Percentiles rank a stretch among this genome's conserved stretches.
These are phyloP conservation scores for Mycena olivaceomarginata DNA, from an alignment of 768 basidiomycete species.

Conservation along the genomic window DNA sequence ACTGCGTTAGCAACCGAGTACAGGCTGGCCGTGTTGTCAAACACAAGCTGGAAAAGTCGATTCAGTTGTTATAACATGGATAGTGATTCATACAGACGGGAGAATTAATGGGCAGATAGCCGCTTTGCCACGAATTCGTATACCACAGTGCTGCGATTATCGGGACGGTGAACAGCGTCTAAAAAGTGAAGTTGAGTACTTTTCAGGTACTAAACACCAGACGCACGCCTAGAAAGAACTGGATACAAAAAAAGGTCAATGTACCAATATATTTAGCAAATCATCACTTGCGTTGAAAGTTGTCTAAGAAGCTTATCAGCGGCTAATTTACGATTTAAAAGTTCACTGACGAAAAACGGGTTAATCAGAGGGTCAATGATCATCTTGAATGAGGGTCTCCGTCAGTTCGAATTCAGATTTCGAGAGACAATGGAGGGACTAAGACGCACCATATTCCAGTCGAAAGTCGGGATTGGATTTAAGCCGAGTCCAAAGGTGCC, in stretches of 20 bases:
- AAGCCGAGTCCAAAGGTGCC: constrained; percentile 57
- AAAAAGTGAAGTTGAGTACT: no score
- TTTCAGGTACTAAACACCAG: neutral
- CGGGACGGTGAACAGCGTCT: constrained; percentile 35
- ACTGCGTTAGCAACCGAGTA: constrained; percentile 65
- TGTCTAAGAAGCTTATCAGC: neutral
- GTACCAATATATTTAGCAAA: neutral
- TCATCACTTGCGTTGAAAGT: constrained; percentile 32
- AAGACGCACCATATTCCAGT: constrained; percentile 52
- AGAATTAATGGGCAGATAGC: constrained; percentile 61
- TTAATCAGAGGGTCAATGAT: constrained; percentile 33
- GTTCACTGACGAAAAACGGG: constrained; percentile 55
- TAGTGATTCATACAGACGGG: constrained; percentile 44
- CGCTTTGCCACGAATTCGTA: constrained; percentile 60
- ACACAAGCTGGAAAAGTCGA: constrained; percentile 48
- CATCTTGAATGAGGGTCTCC: no score
- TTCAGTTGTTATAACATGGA: neutral
- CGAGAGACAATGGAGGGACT: no score
- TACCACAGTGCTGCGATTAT: constrained; percentile 31
- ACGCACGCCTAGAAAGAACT: constrained; percentile 39
- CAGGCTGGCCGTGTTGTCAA: constrained; percentile 60
- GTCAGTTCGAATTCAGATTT: no score
- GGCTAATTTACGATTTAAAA: neutral
- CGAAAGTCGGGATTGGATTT: constrained; percentile 55
- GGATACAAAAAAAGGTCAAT: neutral